A percentile compares a stretch with the other conserved stretches of the same genome.
Conservation (phyloP, 177 flowering plant species). For the Vitis hybrid region DNA sequence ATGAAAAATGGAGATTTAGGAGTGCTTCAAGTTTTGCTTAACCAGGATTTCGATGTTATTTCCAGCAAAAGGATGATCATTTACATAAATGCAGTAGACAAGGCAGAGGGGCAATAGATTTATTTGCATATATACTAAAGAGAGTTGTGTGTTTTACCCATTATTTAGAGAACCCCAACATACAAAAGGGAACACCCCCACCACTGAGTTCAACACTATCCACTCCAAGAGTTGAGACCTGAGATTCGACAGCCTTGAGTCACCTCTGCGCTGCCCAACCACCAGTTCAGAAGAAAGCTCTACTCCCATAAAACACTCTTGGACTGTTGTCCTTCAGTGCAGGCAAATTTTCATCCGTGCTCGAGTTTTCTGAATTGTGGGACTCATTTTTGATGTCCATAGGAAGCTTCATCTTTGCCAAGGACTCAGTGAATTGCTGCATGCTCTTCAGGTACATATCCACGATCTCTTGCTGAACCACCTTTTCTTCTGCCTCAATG, state of each 20-base stretch:
- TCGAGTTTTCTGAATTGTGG: constrained; percentile 47
- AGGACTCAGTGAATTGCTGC: constrained; percentile 87
- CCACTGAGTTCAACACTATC: too few relatives aligned
- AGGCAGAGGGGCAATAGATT: too few relatives aligned
- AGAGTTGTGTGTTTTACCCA: constrained; percentile 20
- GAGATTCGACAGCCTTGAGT: constrained; percentile 25
- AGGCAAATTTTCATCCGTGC: constrained; percentile 48
- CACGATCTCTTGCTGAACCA: constrained; percentile 86
- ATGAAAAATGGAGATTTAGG: too few relatives aligned
- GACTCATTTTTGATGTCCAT: constrained; percentile 62
- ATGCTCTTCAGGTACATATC: constrained; percentile 95
- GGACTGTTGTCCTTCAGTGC: constrained; percentile 50
- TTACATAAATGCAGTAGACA: too few relatives aligned
- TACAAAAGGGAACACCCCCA: constrained; percentile 24
- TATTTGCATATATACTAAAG: too few relatives aligned
- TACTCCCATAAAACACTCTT: constrained; percentile 84
- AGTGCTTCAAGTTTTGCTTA: too few relatives aligned
- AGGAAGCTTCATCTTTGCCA: constrained; percentile 99
- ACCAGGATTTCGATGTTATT: too few relatives aligned
- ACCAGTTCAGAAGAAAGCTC: constrained; percentile 78
- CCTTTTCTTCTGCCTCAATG: constrained; percentile 58
- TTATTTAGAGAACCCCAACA: constrained; percentile 30
- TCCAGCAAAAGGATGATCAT: too few relatives aligned
- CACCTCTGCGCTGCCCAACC: constrained; percentile 37
- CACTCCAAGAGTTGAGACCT: too few relatives aligned